Percentiles rank a stretch among this genome's conserved stretches.
Evolutionary conservation across 2,329 filamentous ascomycete genomes (phyloP).

Genomic region (Pseudogymnoascus sp.): DNA sequence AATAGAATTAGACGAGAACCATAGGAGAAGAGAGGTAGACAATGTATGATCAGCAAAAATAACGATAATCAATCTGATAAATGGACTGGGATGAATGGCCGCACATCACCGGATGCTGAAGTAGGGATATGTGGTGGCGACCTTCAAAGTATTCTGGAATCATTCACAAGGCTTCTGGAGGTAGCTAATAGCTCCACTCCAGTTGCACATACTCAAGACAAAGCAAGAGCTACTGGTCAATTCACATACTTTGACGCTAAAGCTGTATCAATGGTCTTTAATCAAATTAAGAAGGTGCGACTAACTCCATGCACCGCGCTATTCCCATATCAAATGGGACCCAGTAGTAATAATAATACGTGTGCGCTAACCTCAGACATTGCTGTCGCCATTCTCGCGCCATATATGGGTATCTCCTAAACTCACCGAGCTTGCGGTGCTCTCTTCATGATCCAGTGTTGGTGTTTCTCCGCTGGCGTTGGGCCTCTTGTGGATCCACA

Average conservation of each 20-base stretch:
- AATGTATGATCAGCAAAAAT: neutral
- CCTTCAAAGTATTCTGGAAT: neutral
- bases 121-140: neutral
- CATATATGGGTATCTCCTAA: slow-evolving; percentile 44
- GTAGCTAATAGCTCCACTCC: neutral
- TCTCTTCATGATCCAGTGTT: slow-evolving; percentile 24
- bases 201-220: neutral
- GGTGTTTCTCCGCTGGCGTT: neutral
- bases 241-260: slow-evolving; percentile 2
- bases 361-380: slow-evolving; percentile 22
- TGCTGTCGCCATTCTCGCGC: slow-evolving; percentile 32
- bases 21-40: neutral
- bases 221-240: neutral
- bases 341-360: neutral
- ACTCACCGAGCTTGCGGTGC: slow-evolving; percentile 37
- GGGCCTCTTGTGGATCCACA: slow-evolving; percentile 47
- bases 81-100: neutral
- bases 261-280: neutral
- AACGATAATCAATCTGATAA: neutral
- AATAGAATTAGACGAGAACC: slow-evolving; percentile 2
- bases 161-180: neutral
- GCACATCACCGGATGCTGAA: neutral
- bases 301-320: neutral
- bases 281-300: slow-evolving; percentile 1
- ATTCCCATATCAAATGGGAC: neutral